These are phyloP conservation scores for Claviceps humidiphila DNA, from an alignment of 2,329 filamentous ascomycete genomes.

Conservation along the genomic window DNA sequence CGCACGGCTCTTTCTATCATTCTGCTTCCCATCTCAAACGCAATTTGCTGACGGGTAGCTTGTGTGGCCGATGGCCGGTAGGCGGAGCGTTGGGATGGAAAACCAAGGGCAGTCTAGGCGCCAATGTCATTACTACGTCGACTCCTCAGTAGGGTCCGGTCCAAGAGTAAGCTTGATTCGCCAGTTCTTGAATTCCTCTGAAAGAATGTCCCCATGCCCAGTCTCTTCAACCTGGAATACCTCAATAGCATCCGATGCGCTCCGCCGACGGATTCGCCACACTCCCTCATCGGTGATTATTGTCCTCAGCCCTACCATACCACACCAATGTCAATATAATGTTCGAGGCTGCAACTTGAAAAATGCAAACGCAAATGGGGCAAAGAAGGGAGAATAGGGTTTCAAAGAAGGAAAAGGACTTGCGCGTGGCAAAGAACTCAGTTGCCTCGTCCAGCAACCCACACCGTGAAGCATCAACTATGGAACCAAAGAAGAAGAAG, in stretches of 20 bases:
- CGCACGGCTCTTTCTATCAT: neutral
- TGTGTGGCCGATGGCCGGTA: conserved; percentile 14
- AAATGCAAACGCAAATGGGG: too few species aligned
- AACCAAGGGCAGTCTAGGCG: conserved; percentile 46
- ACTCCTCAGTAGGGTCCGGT: conserved; percentile 7
- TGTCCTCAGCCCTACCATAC: conserved; percentile 47
- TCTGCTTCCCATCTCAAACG: neutral
- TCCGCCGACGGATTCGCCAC: conserved; percentile 62
- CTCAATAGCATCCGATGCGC: conserved; percentile 53
- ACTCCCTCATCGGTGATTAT: conserved; percentile 58
- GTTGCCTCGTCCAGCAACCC: too few species aligned
- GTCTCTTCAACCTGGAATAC: conserved; percentile 60
- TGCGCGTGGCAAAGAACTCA: neutral
- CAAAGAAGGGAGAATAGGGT: neutral
- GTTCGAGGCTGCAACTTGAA: too few species aligned
- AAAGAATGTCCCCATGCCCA: conserved; percentile 64
- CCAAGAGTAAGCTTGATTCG: conserved; percentile 39
- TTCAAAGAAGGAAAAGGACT: neutral
- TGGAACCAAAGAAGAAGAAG: neutral
- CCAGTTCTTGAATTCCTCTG: conserved; percentile 67
- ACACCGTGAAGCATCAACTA: neutral
- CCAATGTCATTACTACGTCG: neutral
- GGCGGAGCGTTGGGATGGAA: conserved; percentile 65
- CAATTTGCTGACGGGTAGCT: neutral
- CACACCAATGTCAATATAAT: neutral